Evolutionary conservation across 2,329 filamentous ascomycete genomes (phyloP), one percentile per base, ranked within the genome.

Genomic region (Stagonosporopsis vannaccii): DNA sequence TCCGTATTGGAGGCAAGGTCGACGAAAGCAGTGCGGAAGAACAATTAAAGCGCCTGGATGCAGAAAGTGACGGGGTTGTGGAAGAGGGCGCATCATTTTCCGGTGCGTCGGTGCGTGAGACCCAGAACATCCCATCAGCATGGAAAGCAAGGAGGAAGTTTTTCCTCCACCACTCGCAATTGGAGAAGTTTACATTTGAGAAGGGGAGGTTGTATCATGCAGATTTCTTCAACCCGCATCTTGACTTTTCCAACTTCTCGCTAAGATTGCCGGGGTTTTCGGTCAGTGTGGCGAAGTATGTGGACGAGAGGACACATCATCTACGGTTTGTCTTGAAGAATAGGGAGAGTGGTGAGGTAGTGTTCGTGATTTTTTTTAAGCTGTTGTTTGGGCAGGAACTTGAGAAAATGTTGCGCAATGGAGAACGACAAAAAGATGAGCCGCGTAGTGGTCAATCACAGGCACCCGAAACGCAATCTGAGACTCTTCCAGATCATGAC

Each of bases 141-240:
- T 73, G 72, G 47, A 75, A 77, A 41, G 80, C 80, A 63, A 65
- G 80, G n/a, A 67, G 79, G 11, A 82, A 81, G 58, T 68, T 73
- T 60, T 81, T 80, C 56, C 67, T 80, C 6, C 67, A 73, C 5
- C 55, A 63, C 55, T 62, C 19, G 71, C 78, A 26, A 42, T 66
- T 78, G 11, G 66, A 76, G 26, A 44, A 57, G 0, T 78, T 80
- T 43, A 69, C 70, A 0, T 81, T 81, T 43, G 78, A 81, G 54
- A 74, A 77, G 51, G 79, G 75, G 0, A 54, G 80, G 19, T 50
- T 76, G 50, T 81, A 82, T 51, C 72, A 78, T 35, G 78, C 68
- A 1, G 80, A 82, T 51, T 81, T 82, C 56, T 80, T 78, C 69
- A 82, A 82, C 49, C 78, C 78, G 20, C 80, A 81, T 62, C 62